phyloP scores from a whole-genome alignment of 2,329 filamentous ascomycete genomes.

The Cladosporium sphaerospermum region DNA sequence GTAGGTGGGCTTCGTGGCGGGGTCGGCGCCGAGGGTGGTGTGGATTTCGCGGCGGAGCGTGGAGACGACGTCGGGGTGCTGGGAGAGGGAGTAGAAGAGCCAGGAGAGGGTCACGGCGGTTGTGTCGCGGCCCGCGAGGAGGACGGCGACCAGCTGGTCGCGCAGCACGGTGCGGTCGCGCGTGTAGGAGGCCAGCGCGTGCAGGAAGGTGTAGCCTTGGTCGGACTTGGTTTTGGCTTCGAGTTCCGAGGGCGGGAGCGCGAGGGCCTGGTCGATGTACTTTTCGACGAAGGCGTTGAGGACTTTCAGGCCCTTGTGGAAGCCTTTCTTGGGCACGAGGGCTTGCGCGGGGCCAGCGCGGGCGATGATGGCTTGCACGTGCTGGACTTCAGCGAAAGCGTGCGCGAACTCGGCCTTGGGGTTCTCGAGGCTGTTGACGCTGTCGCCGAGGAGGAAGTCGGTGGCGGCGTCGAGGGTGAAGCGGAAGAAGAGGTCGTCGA shows the following conservation, averaged over 20 bases:
- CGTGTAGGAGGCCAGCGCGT: conserved; percentile 76
- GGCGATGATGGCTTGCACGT: conserved; percentile 61
- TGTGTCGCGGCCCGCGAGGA: conserved; percentile 82
- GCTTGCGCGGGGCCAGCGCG: conserved; percentile 58
- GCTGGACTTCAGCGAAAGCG: conserved; percentile 74
- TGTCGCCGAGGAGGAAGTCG: conserved; percentile 75
- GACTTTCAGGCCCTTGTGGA: conserved; percentile 57
- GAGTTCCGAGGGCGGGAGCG: conserved; percentile 64
- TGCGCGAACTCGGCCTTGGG: conserved; percentile 65
- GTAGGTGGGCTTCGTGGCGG: conserved; percentile 54
- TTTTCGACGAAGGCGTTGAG: conserved; percentile 71
- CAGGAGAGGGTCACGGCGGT: conserved; percentile 77
- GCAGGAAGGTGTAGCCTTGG: conserved; percentile 73
- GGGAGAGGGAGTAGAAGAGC: conserved; percentile 74
- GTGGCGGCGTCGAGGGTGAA: conserved; percentile 80
- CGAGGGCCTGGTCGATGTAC: conserved; percentile 70
- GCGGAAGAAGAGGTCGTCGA: conserved; percentile 75
- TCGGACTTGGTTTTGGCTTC: conserved; percentile 66
- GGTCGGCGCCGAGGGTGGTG: conserved; percentile 55
- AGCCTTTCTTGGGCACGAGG: conserved; percentile 59
- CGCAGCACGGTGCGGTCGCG: conserved; percentile 62
- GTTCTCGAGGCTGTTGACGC: conserved; percentile 56
- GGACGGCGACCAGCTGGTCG: conserved; percentile 75
- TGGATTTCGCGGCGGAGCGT: conserved; percentile 71
- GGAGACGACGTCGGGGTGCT: conserved; percentile 59